Evolutionary conservation across 257 asterid species (phyloP).

Genomic region (Forsythia viridissima): DNA sequence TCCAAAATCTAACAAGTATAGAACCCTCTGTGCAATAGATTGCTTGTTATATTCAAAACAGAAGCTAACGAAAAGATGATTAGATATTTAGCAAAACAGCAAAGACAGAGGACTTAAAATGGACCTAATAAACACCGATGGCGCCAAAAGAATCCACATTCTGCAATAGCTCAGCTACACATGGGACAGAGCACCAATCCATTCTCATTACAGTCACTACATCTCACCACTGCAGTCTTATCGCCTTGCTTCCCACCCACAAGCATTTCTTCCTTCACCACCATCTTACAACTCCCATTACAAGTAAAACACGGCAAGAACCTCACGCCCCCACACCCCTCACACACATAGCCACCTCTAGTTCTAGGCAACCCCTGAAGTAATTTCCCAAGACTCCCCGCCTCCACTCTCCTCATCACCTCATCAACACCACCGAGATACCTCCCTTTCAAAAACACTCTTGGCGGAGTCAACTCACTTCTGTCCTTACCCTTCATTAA

Average conservation of each 20-base stretch:
- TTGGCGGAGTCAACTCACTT: constrained; percentile 58
- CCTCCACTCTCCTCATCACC: constrained; percentile 66
- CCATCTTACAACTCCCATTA: constrained; percentile 75
- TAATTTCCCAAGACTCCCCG: constrained; percentile 55
- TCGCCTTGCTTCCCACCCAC: constrained; percentile 25
- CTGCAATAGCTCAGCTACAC: constrained; percentile 44
- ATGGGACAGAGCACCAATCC: constrained; percentile 78
- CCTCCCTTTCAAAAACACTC: constrained; percentile 74
- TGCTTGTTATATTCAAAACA: background rate
- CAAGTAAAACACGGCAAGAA: constrained; percentile 79
- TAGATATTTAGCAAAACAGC: background rate
- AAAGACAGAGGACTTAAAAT: constrained; percentile 7
- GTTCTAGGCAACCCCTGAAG: constrained; percentile 61
- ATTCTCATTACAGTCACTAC: constrained; percentile 77
- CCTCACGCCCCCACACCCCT: constrained; percentile 79
- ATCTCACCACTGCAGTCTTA: constrained; percentile 44
- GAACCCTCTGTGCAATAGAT: background rate
- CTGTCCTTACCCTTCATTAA: constrained; percentile 53
- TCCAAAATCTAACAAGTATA: background rate
- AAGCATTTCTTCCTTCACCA: constrained; percentile 30
- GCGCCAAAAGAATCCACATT: constrained; percentile 12
- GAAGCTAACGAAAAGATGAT: background rate
- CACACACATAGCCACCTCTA: constrained; percentile 57
- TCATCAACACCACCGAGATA: constrained; percentile 84
- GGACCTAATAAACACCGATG: constrained; percentile 19